Conservation (phyloP, 2,329 filamentous ascomycete genomes). For the Lanzia echinophila region DNA sequence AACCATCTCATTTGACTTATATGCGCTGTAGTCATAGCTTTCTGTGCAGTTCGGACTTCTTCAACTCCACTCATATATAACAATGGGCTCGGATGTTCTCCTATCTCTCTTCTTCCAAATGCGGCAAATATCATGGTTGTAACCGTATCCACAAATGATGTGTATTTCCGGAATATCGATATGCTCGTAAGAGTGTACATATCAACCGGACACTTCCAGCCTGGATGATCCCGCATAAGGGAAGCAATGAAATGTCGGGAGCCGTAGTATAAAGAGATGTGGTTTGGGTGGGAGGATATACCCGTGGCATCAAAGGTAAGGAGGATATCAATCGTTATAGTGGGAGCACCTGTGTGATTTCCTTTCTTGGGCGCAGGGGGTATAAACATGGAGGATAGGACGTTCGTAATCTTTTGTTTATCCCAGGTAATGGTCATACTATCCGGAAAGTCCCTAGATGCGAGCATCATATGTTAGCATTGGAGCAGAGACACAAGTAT, state of each 20-base stretch:
- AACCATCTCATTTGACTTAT: slow-evolving; percentile 99
- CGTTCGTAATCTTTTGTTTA: slow-evolving; percentile 57
- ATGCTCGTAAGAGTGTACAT: slow-evolving; percentile 80
- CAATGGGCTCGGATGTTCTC: slow-evolving; percentile 50
- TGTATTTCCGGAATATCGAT: slow-evolving; percentile 72
- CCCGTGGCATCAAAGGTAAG: slow-evolving; percentile 84
- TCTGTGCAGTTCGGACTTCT: slow-evolving; percentile 62
- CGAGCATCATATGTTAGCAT: slow-evolving; percentile 3
- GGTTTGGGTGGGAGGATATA: slow-evolving; percentile 86
- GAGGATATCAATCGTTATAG: slow-evolving; percentile 48
- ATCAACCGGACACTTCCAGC: slow-evolving; percentile 66
- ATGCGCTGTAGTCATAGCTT: slow-evolving; percentile 85
- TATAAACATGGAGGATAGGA: slow-evolving; percentile 69
- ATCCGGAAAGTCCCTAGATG: slow-evolving; percentile 66
- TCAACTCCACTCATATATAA: slow-evolving; percentile 64
- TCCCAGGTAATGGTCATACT: slow-evolving; percentile 81
- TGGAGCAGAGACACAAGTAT: not conserved
- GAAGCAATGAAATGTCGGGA: slow-evolving; percentile 63
- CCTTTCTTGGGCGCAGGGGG: slow-evolving; percentile 37
- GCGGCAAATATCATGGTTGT: slow-evolving; percentile 57
- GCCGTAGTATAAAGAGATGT: slow-evolving; percentile 81
- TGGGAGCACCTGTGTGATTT: slow-evolving; percentile 33
- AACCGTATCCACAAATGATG: slow-evolving; percentile 67
- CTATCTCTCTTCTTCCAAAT: slow-evolving; percentile 34
- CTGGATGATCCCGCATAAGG: slow-evolving; percentile 57